These are phyloP conservation scores for Cutaneotrichosporon dermatis DNA, from an alignment of 1,284 basidiomycete genomes.

Conservation along the genomic window DNA sequence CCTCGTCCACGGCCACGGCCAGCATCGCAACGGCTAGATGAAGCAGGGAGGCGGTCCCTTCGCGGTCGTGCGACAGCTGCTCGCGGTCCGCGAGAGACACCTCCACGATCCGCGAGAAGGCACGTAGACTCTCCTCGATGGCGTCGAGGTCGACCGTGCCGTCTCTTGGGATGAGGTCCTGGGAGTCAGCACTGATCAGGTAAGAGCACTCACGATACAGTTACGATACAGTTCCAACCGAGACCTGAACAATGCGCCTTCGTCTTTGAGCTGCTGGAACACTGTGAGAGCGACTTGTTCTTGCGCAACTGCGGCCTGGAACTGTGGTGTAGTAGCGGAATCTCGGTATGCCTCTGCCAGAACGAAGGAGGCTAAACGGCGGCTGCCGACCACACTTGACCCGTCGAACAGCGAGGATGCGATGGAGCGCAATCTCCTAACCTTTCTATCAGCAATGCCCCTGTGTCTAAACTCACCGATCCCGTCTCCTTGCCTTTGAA, in stretches of 20 bases:
- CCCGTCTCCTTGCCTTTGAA: slow-evolving; percentile 16
- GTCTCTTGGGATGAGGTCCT: slow-evolving; percentile 15
- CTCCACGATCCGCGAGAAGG: background rate
- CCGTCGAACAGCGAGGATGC: background rate
- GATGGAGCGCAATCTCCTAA: slow-evolving; percentile 16
- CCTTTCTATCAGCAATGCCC: slow-evolving; percentile 11
- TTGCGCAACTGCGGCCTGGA: background rate
- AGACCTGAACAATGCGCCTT: background rate
- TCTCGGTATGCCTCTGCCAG: slow-evolving; percentile 11
- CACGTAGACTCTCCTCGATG: slow-evolving; percentile 10
- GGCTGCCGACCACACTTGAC: slow-evolving; percentile 10
- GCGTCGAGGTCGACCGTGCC: background rate
- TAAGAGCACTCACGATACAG: slow-evolving; percentile 22
- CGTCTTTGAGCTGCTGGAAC: slow-evolving; percentile 10
- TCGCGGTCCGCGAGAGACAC: background rate
- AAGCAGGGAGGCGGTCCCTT: background rate
- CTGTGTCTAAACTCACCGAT: slow-evolving; percentile 14
- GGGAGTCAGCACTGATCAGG: background rate
- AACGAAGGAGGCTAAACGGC: slow-evolving; percentile 21
- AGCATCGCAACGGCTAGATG: slow-evolving; percentile 6
- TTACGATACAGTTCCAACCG: slow-evolving; percentile 29
- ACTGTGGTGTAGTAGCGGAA: background rate
- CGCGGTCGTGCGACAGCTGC: background rate
- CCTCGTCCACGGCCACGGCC: background rate
- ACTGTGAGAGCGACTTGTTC: slow-evolving; percentile 2